Base-by-base conservation (phyloP, 805 yeast species). In the Yarrowia sp. region DNA sequence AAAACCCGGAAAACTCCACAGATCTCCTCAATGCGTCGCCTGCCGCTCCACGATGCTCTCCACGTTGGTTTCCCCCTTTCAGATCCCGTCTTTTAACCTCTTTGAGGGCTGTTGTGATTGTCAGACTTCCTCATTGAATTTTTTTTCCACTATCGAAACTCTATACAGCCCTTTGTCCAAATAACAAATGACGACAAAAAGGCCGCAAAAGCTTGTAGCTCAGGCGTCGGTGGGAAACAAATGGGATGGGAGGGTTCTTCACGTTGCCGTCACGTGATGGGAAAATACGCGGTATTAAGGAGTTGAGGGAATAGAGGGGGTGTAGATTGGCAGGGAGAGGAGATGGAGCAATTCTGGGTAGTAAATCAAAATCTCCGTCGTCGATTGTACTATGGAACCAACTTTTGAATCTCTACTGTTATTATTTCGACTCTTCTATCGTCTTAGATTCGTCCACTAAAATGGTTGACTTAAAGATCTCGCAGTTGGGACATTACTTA, bases 121-220 rank as follows among this genome's bases (percentile, higher is more conserved):
- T 52, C 56, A 11, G 42, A 35, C n/a, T 36, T 8, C 41, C 22
- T 7, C 32, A 38, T 53, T 36, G 10, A 53, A 53, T 53, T 38
- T 53, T 53, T 53, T 53, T 53, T 40, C 41, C 58, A 53, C 45
- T 53, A 53, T 53, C 59, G 35, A 53, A 53, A 53, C 59, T 9
- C 35, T 48, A 53, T 19, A 19, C 5, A 2, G 32, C 12, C 14
- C 45, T 53, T 53, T 38, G 45, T 53, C 15, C 14, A 19, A 14
- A 22, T 11, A 38, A 53, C 45, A 40, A 40, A 53, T 53, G 22
- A 53, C 45, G 19, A 53, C 14, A 52, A 50, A 52, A 53, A 53
- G 42, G 56, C 45, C 59, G 59, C 59, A 53, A 53, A 52, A 52
- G 35, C 45, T 19, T 19, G 59, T 35, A 12, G 43, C 32, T 38